Evolutionary conservation across 163 green algal species (phyloP), one percentile per base, ranked within the genome.

Genomic region (Scenedesmus sp.): DNA sequence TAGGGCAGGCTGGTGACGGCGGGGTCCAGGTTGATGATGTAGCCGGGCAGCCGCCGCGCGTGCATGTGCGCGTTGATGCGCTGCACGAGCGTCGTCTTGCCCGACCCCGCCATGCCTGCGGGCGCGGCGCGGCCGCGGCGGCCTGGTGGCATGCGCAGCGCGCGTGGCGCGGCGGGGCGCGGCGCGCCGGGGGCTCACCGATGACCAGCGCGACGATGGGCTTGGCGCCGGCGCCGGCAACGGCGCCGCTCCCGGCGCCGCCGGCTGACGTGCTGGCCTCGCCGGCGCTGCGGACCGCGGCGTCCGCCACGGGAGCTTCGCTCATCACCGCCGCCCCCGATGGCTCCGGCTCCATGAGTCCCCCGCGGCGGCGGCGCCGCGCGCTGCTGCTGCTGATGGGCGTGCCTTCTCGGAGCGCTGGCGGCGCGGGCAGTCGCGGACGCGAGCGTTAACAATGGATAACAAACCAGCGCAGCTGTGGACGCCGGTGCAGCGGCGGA

Each of bases 11-110:
- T 80, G 13, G 76, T 86, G 1, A 98, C 95, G 7, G 96, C 96
- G 0, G 96, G 96, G 74, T 99, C 96, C 45, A 99, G 85, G 86
- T 99, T 99, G 63, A 99, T 89, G 60, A 99, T 91, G 84, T 99
- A 99, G 15, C 84, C 85, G 2, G 86, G 73, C 2, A 57, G 82
- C 9, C 85, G 66, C 17, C 71, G 67, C 28, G 64, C 48, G 63
- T 96, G 85, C 33, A 98, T 74, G 75, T 98, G 87, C 0, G 89
- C 83, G 56, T 92, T 93, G 39, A 99, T 77, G 4, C 92, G 85
- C 84, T 98, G 93, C 78, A 99, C 91, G 13, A 99, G 86, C 0
- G 94, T 98, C 0, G 96, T 99, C 85, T 99, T 99, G 26, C 96
- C 96, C 17, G 88, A 95, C 15, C 96, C 96, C 13, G 96, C 96